Base-by-base conservation (phyloP, 2,329 filamentous ascomycete species). In the Ciborinia camelliae region DNA sequence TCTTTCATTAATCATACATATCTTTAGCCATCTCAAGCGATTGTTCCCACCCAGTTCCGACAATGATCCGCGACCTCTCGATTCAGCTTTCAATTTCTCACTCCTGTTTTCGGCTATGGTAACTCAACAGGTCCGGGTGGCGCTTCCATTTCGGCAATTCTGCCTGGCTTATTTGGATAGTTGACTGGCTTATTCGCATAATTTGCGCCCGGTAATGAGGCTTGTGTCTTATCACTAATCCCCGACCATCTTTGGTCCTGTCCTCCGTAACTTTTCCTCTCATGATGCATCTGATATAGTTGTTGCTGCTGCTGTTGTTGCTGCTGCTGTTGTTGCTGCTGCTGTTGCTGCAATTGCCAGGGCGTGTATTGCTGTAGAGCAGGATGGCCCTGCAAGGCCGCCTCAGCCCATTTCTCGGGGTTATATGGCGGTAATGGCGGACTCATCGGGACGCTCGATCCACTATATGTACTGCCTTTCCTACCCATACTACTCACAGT, bases 111-210 rank as follows among this genome's bases (percentile, higher is more conserved):
- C 32, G 15, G 14, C 51, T 50, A 63, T 30, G 62, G 62, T 4
- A 63, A 39, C 26, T 63, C 62, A 8, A 59, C 52, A 5, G 62
- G 62, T 9, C 41, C 52, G 1, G 23, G 41, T 5, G 62, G 62
- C 4, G 53, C 62, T 45, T 63, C 62, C 62, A 63, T 63, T 45
- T 63, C 62, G 7, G 62, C 53, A 4, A 63, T 50, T 7, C 23
- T 50, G 37, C 5, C 32, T 10, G 61, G 61, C 2, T 57, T 55
- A 6, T 63, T 39, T 6, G 37, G 12, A 55, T 57, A 57, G n/a
- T 47, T 47, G 55, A 23, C 41, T 10, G 55, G 55, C 15, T 58
- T 58, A 10, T 58, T 59, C 20, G 41, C n/a, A 14, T 59, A 59
- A n/a, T 47, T 59, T 0, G 41, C 20, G 15, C n/a, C 41, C 1